Percentiles rank a stretch among this genome's conserved stretches.
Conservation (phyloP, 495 filamentous ascomycete species). For the Trichoderma parareesei region DNA sequence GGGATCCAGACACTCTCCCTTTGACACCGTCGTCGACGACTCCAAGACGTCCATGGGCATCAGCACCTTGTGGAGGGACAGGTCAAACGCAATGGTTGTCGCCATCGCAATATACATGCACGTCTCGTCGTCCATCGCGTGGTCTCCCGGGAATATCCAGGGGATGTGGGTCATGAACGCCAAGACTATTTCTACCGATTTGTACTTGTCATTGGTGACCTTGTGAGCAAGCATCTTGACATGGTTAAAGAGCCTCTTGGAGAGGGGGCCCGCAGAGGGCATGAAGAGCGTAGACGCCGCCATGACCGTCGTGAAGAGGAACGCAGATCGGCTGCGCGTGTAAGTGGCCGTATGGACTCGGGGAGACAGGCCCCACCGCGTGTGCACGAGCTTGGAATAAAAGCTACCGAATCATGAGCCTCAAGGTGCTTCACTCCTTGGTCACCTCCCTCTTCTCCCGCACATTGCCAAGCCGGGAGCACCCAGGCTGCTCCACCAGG, state of each 20-base stretch:
- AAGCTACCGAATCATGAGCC: conserved; percentile 37
- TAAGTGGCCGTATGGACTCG: conserved; percentile 53
- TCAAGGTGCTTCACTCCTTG: neutral
- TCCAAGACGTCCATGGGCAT: conserved; percentile 45
- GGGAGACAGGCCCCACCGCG: conserved; percentile 65
- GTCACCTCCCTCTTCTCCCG: neutral
- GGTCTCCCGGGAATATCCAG: conserved; percentile 63
- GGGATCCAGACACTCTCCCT: conserved; percentile 58
- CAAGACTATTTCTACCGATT: conserved; percentile 64
- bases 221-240: conserved; percentile 54
- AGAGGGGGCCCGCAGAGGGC: conserved; percentile 51
- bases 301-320: conserved; percentile 63
- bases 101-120: conserved; percentile 64
- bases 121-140: conserved; percentile 63
- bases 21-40: conserved; percentile 41
- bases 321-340: conserved; percentile 57
- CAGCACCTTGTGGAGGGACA: conserved; percentile 62
- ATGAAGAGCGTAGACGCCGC: conserved; percentile 58
- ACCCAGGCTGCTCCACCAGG: neutral
- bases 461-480: no score
- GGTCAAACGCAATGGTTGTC: conserved; percentile 56
- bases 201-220: conserved; percentile 48
- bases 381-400: conserved; percentile 62
- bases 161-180: conserved; percentile 73
- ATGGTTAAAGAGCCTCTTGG: conserved; percentile 54